Evolutionary conservation across 2,329 filamentous ascomycete genomes (phyloP).

Genomic region (Botrytis fabae): DNA sequence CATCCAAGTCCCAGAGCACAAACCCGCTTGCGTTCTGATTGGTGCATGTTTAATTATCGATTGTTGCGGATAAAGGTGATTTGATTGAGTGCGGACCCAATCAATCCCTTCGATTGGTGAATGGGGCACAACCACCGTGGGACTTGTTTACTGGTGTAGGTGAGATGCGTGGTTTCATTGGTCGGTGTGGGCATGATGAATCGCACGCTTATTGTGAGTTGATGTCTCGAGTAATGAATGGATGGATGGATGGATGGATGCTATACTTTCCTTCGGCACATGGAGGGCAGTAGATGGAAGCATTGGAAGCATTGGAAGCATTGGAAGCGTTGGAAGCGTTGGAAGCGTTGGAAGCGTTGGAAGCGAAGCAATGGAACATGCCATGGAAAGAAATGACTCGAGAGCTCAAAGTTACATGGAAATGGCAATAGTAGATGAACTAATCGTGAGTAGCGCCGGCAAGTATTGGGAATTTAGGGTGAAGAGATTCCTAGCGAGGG

Average conservation of each 20-base stretch:
- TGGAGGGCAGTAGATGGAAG: background rate
- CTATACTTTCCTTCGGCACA: background rate
- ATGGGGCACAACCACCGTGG: no score
- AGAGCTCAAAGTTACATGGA: background rate
- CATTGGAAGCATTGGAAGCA: background rate
- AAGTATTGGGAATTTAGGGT: background rate
- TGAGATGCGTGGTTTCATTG: background rate
- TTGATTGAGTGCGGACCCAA: background rate
- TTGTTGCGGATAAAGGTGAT: background rate
- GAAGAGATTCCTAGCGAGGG: no score
- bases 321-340: no score
- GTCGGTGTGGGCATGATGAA: background rate
- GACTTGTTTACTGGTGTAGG: background rate
- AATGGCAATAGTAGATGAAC: background rate
- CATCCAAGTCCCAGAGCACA: background rate
- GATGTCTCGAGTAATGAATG: background rate
- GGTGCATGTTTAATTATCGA: constrained; percentile 1
- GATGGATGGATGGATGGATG: background rate
- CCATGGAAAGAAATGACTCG: background rate
- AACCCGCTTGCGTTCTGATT: background rate
- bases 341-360: background rate
- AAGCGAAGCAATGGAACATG: background rate
- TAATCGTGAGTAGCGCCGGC: background rate
- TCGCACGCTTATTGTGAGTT: background rate
- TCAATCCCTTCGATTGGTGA: background rate